Percentiles rank a stretch among this genome's conserved stretches.
phyloP scores from a whole-genome alignment of 2,329 filamentous ascomycete species.

The Pestalotiopsis sp. region DNA sequence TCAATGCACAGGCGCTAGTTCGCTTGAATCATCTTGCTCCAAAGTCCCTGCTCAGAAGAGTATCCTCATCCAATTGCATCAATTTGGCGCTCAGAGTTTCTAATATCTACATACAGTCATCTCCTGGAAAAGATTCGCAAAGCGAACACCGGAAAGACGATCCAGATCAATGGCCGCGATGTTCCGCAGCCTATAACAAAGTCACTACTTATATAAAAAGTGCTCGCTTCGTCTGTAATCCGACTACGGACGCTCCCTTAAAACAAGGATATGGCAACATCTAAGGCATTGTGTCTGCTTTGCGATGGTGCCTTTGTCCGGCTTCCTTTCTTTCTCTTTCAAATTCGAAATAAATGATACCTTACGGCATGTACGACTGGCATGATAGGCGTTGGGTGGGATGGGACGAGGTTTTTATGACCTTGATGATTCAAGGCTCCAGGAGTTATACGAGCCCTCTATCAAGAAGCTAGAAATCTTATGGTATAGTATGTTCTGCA shows the following conservation, averaged over 20 bases:
- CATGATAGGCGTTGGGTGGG: not conserved
- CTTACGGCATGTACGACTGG: conserved; percentile 2
- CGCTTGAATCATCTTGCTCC: not conserved
- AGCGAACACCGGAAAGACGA: conserved; percentile 2
- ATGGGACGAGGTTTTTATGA: not conserved
- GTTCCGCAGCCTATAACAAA: conserved; percentile 16
- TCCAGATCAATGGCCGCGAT: conserved; percentile 7
- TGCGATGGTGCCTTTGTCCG: not conserved
- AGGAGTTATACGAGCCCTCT: not conserved
- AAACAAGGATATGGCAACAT: no score
- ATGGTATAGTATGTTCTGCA: not conserved
- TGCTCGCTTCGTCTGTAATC: no score
- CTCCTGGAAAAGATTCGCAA: conserved; percentile 17
- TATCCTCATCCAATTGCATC: conserved; percentile 11
- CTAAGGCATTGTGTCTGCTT: no score
- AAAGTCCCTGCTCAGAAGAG: conserved; percentile 14
- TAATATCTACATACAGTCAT: conserved; percentile 13
- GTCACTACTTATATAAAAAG: conserved; percentile 12
- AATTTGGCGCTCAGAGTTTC: conserved; percentile 17
- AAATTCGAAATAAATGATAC: conserved; percentile 3
- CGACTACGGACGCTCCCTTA: no score
- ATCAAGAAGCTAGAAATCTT: no score
- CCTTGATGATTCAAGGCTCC: no score
- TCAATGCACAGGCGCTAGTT: not conserved
- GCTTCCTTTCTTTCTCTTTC: not conserved